Conservation (phyloP, 169 alveolate genomes). For the Miamiensis avidus region DNA sequence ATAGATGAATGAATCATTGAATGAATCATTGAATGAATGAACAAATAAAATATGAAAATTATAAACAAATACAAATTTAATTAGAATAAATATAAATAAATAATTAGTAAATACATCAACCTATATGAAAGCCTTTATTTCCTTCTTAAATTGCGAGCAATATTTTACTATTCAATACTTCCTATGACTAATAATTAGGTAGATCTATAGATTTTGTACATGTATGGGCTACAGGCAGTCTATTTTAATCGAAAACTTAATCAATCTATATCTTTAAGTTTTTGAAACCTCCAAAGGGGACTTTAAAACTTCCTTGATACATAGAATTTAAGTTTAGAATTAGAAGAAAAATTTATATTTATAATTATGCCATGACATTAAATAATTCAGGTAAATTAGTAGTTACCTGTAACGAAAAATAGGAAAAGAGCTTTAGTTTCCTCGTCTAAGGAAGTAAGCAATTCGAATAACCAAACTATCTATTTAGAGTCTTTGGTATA, state of each 20-base stretch:
- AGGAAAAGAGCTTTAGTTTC: constrained; percentile 92
- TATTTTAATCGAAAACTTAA: constrained; percentile 13
- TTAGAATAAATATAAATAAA: too few species aligned
- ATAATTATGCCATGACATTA: too few species aligned
- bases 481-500: constrained; percentile 89
- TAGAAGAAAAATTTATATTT: neutral
- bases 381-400: too few species aligned
- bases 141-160: constrained; percentile 94
- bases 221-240: constrained; percentile 98
- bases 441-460: constrained; percentile 90
- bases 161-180: constrained; percentile 88
- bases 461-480: constrained; percentile 94
- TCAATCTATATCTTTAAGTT: constrained; percentile 93
- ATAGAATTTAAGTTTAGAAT: neutral
- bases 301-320: constrained; percentile 79
- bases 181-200: constrained; percentile 95
- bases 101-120: neutral
- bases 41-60: too few species aligned
- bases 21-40: too few species aligned
- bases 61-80: too few species aligned
- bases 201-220: constrained; percentile 97
- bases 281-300: constrained; percentile 98
- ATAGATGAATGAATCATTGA: too few species aligned
- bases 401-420: constrained; percentile 23
- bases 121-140: constrained; percentile 89